A percentile compares a stretch with the other conserved stretches of the same genome.
Evolutionary conservation across 106 monocot genomes (phyloP).

Genomic region (Acanthochlamys bracteata): DNA sequence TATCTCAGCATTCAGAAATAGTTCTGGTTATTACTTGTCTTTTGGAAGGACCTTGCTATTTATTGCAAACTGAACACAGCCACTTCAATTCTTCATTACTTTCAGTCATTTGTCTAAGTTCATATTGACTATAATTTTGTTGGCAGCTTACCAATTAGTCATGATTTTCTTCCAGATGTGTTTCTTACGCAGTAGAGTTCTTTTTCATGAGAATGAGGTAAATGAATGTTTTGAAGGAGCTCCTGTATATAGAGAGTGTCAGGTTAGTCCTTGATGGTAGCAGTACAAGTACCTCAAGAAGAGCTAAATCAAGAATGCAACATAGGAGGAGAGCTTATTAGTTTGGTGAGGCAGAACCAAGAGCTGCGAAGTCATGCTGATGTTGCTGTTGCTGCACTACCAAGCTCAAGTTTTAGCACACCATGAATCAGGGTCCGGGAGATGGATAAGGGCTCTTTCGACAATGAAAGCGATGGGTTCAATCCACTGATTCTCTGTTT

Average conservation of each 20-base stretch:
- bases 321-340: conserved; percentile 40
- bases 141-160: too few species aligned
- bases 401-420: conserved; percentile 10
- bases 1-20: too few species aligned
- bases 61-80: too few species aligned
- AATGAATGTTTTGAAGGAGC: conserved; percentile 44
- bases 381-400: not conserved
- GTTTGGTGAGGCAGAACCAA: conserved; percentile 53
- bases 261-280: conserved; percentile 46
- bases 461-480: conserved; percentile 58
- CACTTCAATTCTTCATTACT: too few species aligned
- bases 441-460: conserved; percentile 41
- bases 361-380: conserved; percentile 23
- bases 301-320: conserved; percentile 9
- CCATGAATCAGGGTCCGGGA: conserved; percentile 21
- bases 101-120: too few species aligned
- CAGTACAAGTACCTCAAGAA: conserved; percentile 11
- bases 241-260: conserved; percentile 69
- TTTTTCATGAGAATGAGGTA: conserved; percentile 28
- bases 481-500: conserved; percentile 45
- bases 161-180: too few species aligned
- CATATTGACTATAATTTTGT: too few species aligned
- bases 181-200: conserved; percentile 57
- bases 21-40: too few species aligned
- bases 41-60: too few species aligned